A percentile compares a stretch with the other conserved stretches of the same genome.
Conservation (phyloP, 345 rosid species). For the Mangifera indica region DNA sequence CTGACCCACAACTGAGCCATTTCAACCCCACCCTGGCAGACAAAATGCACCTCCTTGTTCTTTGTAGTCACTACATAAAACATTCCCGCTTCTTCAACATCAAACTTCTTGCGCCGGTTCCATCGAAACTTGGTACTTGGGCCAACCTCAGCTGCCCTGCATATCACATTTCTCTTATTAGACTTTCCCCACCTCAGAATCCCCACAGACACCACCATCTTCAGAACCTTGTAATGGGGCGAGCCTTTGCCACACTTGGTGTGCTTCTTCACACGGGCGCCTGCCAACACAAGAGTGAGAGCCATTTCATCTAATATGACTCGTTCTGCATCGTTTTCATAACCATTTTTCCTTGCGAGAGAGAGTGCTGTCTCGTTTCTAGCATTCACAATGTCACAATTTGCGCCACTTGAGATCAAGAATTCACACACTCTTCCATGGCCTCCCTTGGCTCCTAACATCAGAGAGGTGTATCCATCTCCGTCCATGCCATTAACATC, state of each 20-base stretch:
- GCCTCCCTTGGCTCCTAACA: slow-evolving; percentile 61
- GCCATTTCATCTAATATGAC: slow-evolving; percentile 56
- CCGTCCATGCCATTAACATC: slow-evolving; percentile 51
- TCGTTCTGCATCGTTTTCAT: slow-evolving; percentile 23
- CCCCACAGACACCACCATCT: slow-evolving; percentile 41
- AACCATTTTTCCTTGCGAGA: slow-evolving; percentile 33
- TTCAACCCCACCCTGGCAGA: slow-evolving; percentile 53
- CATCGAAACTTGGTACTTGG: slow-evolving; percentile 40
- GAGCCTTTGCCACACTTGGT: slow-evolving; percentile 56
- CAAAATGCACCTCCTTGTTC: slow-evolving; percentile 67
- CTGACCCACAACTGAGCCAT: slow-evolving; percentile 65
- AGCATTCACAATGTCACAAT: slow-evolving; percentile 31
- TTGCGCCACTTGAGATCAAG: slow-evolving; percentile 45
- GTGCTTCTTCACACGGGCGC: slow-evolving; percentile 49
- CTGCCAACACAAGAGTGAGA: slow-evolving; percentile 43
- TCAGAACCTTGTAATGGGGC: slow-evolving; percentile 45
- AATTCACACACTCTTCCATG: slow-evolving; percentile 37
- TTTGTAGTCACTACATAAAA: slow-evolving; percentile 55
- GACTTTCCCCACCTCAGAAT: slow-evolving; percentile 60
- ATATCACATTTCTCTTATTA: slow-evolving; percentile 51
- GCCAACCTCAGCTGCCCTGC: slow-evolving; percentile 51
- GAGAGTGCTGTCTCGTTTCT: slow-evolving; percentile 54
- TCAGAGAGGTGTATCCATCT: slow-evolving; percentile 56
- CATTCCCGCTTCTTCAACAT: slow-evolving; percentile 41
- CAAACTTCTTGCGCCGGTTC: slow-evolving; percentile 50